Percentiles rank a stretch among this genome's conserved stretches.
phyloP scores from a whole-genome alignment of 495 filamentous ascomycete genomes.

The Penicillium alfredii region DNA sequence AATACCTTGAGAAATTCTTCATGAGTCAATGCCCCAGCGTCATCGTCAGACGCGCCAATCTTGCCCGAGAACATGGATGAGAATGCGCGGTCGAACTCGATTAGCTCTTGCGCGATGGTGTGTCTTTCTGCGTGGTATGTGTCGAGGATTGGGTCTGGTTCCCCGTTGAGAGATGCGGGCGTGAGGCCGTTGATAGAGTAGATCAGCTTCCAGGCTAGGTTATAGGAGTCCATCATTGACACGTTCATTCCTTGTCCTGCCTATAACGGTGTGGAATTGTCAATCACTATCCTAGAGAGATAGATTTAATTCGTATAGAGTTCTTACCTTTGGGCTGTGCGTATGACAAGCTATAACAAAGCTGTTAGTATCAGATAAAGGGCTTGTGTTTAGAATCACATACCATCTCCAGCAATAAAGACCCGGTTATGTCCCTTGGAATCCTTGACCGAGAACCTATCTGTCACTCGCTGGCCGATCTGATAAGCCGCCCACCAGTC shows the following conservation, averaged over 20 bases:
- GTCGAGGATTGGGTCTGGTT: slow-evolving; percentile 49
- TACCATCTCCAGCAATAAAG: slow-evolving; percentile 62
- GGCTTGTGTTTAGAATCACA: slow-evolving; percentile 7
- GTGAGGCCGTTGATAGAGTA: slow-evolving; percentile 61
- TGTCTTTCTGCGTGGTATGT: slow-evolving; percentile 69
- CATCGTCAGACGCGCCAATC: slow-evolving; percentile 33
- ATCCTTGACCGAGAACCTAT: slow-evolving; percentile 57
- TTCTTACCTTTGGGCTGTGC: slow-evolving; percentile 60
- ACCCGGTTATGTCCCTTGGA: slow-evolving; percentile 42
- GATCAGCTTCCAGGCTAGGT: slow-evolving; percentile 80
- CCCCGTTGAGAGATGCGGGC: slow-evolving; percentile 19
- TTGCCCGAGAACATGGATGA: slow-evolving; percentile 47
- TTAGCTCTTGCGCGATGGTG: slow-evolving; percentile 63
- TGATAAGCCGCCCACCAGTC: slow-evolving; percentile 65
- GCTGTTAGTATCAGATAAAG: neutral
- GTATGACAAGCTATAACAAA: slow-evolving; percentile 43
- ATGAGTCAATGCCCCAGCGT: slow-evolving; percentile 37
- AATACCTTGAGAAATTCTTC: slow-evolving; percentile 48
- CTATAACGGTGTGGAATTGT: slow-evolving; percentile 30
- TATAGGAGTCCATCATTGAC: slow-evolving; percentile 75
- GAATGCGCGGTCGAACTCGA: slow-evolving; percentile 62
- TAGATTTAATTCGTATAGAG: neutral
- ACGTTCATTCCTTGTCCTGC: slow-evolving; percentile 90
- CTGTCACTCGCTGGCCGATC: slow-evolving; percentile 68
- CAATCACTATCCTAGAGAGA: neutral